Evolutionary conservation across 305 asterid species (phyloP).

Genomic region (Fraxinus xanthoxyloides): DNA sequence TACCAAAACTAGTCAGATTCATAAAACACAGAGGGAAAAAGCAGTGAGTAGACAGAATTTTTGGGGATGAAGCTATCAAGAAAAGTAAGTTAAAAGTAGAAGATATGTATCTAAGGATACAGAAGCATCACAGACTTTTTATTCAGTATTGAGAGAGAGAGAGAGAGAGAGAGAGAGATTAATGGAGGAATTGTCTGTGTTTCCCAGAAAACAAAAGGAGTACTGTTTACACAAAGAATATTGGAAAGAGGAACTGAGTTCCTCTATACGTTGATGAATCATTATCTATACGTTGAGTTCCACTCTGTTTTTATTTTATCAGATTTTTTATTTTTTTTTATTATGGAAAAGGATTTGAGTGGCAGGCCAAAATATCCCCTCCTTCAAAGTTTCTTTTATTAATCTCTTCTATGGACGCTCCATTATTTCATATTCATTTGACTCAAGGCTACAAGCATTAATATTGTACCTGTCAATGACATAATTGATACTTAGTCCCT

Average conservation of each 20-base stretch:
- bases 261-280: neutral
- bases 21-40: conserved; percentile 1
- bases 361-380: conserved; percentile 20
- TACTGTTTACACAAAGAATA: conserved; percentile 22
- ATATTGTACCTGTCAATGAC: neutral
- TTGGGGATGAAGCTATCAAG: conserved; percentile 22
- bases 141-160: neutral
- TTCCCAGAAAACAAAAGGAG: conserved; percentile 34
- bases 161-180: conserved; percentile 2
- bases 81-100: conserved; percentile 22
- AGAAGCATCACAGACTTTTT: conserved; percentile 6
- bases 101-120: conserved; percentile 16
- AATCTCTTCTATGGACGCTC: neutral
- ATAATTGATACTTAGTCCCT: too few species aligned
- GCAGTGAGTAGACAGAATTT: neutral
- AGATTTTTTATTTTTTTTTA: neutral
- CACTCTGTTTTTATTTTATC: neutral
- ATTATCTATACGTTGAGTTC: neutral
- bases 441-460: neutral
- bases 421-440: neutral
- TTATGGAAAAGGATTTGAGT: conserved; percentile 12
- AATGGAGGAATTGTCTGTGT: conserved; percentile 34
- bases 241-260: conserved; percentile 6
- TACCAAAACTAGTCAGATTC: neutral
- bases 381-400: neutral